Evolutionary conservation across 805 yeast genomes (phyloP), one percentile per base, ranked within the genome.

Genomic region (Candida taoyuanica): DNA sequence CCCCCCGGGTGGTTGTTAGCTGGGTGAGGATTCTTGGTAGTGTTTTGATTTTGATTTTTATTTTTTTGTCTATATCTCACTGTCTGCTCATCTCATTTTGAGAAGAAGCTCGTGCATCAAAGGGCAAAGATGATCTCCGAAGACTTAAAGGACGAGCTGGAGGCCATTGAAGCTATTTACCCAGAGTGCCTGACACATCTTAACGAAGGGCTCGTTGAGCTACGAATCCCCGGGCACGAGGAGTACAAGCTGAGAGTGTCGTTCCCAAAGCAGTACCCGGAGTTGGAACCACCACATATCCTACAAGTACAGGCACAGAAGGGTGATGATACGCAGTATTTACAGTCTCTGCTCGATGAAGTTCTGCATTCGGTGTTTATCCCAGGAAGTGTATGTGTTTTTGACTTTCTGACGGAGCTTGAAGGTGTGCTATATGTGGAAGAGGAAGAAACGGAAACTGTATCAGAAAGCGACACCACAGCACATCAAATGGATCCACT

Each of bases 81-180:
- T n/a, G n/a, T n/a, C n/a, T n/a, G n/a, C n/a, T n/a, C n/a, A n/a
- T n/a, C n/a, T n/a, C n/a, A n/a, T n/a, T n/a, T n/a, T n/a, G n/a
- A n/a, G n/a, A n/a, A n/a, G n/a, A n/a, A n/a, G n/a, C n/a, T n/a
- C n/a, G n/a, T n/a, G n/a, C n/a, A n/a, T n/a, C n/a, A n/a, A n/a
- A n/a, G n/a, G n/a, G n/a, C n/a, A 23, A 7, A 16, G 14, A 48
- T 50, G 54, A 29, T 49, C n/a, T 56, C 64, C 1, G 73, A 73
- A 43, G 83, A 79, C 24, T 62, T 83, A 6, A 55, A 55, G 16
- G 93, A 86, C 38, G 98, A 91, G 54, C 60, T 86, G 15, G 78
- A 74, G 28, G 91, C 96, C 11, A 78, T 91, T 9, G 83, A 85
- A 39, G 93, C 96, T 4, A 91, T 93, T 11, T 91, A 77, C 54